Conservation (phyloP, 2,329 filamentous ascomycete species). For the Scorias spongiosa region DNA sequence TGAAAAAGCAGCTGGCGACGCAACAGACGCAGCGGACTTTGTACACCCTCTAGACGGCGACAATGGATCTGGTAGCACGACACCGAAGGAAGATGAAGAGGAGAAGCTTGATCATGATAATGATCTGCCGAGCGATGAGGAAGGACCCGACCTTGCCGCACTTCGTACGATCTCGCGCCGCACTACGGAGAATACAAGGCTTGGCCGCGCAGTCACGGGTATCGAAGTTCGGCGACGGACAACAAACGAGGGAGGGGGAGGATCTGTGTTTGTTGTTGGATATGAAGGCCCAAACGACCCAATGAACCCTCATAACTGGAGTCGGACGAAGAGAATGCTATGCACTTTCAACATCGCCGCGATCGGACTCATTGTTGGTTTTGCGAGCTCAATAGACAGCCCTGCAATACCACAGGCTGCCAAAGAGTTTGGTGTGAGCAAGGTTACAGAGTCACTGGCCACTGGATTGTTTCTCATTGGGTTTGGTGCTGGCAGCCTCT, state of each 20-base stretch:
- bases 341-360: constrained; percentile 21
- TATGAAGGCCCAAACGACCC: constrained; percentile 23
- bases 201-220: constrained; percentile 22
- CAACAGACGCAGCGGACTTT: constrained; percentile 2
- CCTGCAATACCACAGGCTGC: constrained; percentile 32
- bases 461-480: constrained; percentile 27
- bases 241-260: constrained; percentile 21
- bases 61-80: constrained; percentile 2
- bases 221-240: constrained; percentile 21
- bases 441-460: constrained; percentile 36
- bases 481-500: constrained; percentile 33
- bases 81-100: constrained; percentile 5
- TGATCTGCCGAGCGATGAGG: constrained; percentile 13
- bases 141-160: constrained; percentile 10
- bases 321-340: constrained; percentile 13
- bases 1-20: constrained; percentile 5
- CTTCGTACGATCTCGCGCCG: constrained; percentile 12
- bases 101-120: constrained; percentile 7
- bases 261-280: constrained; percentile 24
- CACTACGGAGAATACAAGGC: constrained; percentile 18
- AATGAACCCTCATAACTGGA: constrained; percentile 25
- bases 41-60: not conserved
- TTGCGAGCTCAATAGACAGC: constrained; percentile 39
- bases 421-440: constrained; percentile 31
- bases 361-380: constrained; percentile 36